Conservation (phyloP, 345 rosid species). For the Salix suchowensis region DNA sequence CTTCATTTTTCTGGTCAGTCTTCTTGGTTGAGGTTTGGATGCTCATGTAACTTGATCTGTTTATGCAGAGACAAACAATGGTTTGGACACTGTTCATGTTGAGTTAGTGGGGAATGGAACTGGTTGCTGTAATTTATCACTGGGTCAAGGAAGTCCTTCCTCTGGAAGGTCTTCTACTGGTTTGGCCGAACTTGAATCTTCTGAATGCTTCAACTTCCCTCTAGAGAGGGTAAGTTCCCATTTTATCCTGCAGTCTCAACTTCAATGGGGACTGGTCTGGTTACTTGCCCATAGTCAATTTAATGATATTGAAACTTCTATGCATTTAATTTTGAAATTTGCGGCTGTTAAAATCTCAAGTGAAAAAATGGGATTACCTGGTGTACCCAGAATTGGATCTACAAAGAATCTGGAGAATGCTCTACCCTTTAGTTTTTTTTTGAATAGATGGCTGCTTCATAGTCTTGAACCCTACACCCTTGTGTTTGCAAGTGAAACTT, state of each 20-base stretch:
- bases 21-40: neutral
- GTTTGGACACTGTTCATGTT: constrained; percentile 18
- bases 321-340: neutral
- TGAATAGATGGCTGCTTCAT: too few relatives aligned
- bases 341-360: neutral
- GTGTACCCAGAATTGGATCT: too few relatives aligned
- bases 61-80: constrained; percentile 23
- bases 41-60: neutral
- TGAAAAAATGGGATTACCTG: neutral
- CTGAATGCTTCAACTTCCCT: constrained; percentile 19
- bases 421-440: too few relatives aligned
- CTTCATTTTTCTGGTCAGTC: neutral
- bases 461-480: too few relatives aligned
- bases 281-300: neutral
- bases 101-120: constrained; percentile 8
- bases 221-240: constrained; percentile 39
- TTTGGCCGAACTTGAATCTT: constrained; percentile 28
- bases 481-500: too few relatives aligned
- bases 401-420: too few relatives aligned
- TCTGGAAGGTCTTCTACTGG: constrained; percentile 15
- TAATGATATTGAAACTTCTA: constrained; percentile 10
- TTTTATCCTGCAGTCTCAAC: neutral
- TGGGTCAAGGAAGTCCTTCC: constrained; percentile 12
- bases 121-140: constrained; percentile 10
- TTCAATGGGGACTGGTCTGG: neutral